Evolutionary conservation across 2,329 filamentous ascomycete genomes (phyloP), one percentile per base, ranked within the genome.

Genomic region (Coniosporium tulheliwenetii): DNA sequence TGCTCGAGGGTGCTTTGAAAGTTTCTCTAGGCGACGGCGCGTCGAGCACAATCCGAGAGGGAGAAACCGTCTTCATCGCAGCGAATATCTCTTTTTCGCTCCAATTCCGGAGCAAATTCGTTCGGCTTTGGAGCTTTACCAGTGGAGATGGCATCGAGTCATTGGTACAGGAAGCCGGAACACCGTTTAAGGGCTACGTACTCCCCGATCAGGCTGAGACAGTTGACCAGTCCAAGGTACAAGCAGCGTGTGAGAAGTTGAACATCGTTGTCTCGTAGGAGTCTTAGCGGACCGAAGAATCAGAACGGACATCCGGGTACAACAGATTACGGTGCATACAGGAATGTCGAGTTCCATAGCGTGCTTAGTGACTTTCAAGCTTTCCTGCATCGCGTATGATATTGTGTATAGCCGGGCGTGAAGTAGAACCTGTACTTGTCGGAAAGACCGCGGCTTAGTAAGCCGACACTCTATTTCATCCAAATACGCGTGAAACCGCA

Each of bases 21-120:
- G 59, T 74, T 4, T 54, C 50, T 31, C 41, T 72, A 26, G 54
- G 57, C 42, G 61, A 51, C 1, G 50, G 52, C 5, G 43, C 45
- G 4, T 58, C 60, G 44, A 52, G 48, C 1, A 47, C 54, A 4
- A 57, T 69, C 33, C 52, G 59, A 2, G 65, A 66, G 38, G 69
- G 69, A 1, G 64, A 73, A 47, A 67, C 69, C 0, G 54, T 70
- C 0, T 58, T 71, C 32, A 55, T 73, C 9, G 61, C 69, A 1
- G 63, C 64, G 1, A 67, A 63, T 0, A 60, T 65, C 45, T 51
- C 58, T 0, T 71, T 73, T 45, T 52, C 54, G 0, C 48, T 72
- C 1, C 56, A 55, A 1, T 67, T 69, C 47, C 60, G 50, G 9
- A 69, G 64, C 41, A 56, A 60, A 34, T 72, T 62, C 48, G 67